Evolutionary conservation across 768 basidiomycete species (phyloP), one percentile per base, ranked within the genome.

Genomic region (Agaricus subrufescens): DNA sequence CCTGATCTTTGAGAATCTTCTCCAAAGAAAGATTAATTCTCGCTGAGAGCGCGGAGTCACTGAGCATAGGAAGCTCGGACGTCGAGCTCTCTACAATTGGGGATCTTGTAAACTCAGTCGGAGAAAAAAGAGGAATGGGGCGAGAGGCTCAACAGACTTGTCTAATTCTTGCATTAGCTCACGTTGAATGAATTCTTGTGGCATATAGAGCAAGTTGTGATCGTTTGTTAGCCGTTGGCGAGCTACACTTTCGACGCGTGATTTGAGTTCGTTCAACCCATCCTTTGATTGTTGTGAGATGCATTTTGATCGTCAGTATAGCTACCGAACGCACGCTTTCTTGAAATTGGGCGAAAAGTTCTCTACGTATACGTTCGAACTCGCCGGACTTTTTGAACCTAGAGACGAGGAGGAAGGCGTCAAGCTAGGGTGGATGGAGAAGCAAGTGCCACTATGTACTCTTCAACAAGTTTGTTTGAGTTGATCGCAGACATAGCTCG

Each of bases 321-420:
- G 37, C 43, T 26, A 30, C n/a, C 46, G 27, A 52, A 56, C 55
- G 49, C 26, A 56, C 55, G 7, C 43, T 50, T 61, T 73, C 76
- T 61, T 82, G 80, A 66, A 88, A 87, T 62, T 84, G 74, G 5
- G 75, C 63, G 38, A 89, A 67, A 25, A 91, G 71, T 67, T 89
- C 83, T 49, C 81, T 79, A 48, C 88, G 78, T 59, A 89, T 65
- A 25, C 84, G 81, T 61, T 90, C 87, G 61, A 89, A 89, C 69
- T 90, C 86, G 29, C 87, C 88, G 10, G 86, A 87, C 62, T 84
- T 85, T 69, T 90, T 89, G 73, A 89, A 90, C 62, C 88, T 90
- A 61, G 44, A 39, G 44, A 39, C 15, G n/a, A 39, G 34, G 43
- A 37, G 46, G 19, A 46, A 30, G 40, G 46, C 29, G 15, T 30